phyloP scores from a whole-genome alignment of 345 rosid species.

The Xanthoceras sorbifolium region DNA sequence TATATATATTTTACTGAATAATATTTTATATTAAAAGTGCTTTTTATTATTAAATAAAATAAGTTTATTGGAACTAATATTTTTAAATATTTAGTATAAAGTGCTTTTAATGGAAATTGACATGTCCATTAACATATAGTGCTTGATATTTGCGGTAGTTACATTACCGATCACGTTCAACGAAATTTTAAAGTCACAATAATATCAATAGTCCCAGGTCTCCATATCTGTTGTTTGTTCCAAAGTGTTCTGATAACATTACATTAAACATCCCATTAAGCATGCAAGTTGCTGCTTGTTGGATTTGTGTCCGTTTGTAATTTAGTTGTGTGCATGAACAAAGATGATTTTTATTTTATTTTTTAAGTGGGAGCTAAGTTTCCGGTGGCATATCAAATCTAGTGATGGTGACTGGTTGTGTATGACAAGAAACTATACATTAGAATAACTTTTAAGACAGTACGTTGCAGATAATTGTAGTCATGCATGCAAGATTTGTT shows the following conservation, averaged over 20 bases:
- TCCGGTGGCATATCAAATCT: neutral
- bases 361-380: neutral
- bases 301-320: neutral
- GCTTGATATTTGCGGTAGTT: constrained; percentile 1
- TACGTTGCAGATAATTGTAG: no score
- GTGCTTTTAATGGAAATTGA: neutral
- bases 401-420: neutral
- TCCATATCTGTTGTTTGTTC: neutral
- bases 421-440: no score
- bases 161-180: neutral
- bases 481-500: no score
- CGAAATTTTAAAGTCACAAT: constrained; percentile 1
- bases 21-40: neutral
- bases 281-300: neutral
- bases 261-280: neutral
- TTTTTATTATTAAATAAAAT: no score
- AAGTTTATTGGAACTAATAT: neutral
- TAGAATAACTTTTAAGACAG: no score
- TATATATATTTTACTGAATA: no score
- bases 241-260: constrained; percentile 13
- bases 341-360: neutral
- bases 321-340: constrained; percentile 5
- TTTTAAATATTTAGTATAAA: neutral
- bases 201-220: neutral
- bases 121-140: neutral